Base-by-base conservation (phyloP, 495 filamentous ascomycete species). In the Entonaema liquescens region DNA sequence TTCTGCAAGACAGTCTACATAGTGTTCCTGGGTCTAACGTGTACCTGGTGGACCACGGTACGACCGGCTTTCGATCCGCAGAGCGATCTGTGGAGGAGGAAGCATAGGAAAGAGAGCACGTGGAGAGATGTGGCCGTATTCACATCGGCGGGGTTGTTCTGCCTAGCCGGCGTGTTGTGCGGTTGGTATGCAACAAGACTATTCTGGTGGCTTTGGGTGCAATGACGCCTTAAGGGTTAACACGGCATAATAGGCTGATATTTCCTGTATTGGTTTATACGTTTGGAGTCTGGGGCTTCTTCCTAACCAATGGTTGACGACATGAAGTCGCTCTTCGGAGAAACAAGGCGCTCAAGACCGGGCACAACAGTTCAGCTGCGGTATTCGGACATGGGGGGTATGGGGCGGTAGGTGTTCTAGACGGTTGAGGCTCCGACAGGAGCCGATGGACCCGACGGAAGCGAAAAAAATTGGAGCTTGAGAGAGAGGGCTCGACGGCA, bases 81-180 rank as follows among this genome's bases (percentile, higher is more conserved):
- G 1, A 78, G 76, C 40, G 72, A 70, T 13, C 50, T 79, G 19
- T 72, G 75, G 75, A 74, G 17, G 35, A 68, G 79, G 44, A 74
- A 60, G 28, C 56, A 55, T 19, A 60, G 26, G 40, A 71, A 73
- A 12, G 42, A 71, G 40, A 74, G 65, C 31, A 79, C 75, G 15
- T 76, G 67, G 67, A 61, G 58, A 35, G 78, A 81, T n/a, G 33
- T 68, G 1, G 35, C 38, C 6, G 29, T 76, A 3, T 66, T 79
- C 40, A 21, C 59, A 1, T 71, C 66, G 1, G 75, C 74, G 12
- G 68, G 63, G 0, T 2, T 66, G 44, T 77, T 77, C 28, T 71
- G 64, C 28, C 25, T 71, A 5, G 50, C 58, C 4, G 71, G 66
- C 12, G 60, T 53, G 29, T 38, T 75, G 44, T 40, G 54, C 5